Evolutionary conservation across 2,329 filamentous ascomycete genomes (phyloP).

Genomic region (Dactylellina leptospora): DNA sequence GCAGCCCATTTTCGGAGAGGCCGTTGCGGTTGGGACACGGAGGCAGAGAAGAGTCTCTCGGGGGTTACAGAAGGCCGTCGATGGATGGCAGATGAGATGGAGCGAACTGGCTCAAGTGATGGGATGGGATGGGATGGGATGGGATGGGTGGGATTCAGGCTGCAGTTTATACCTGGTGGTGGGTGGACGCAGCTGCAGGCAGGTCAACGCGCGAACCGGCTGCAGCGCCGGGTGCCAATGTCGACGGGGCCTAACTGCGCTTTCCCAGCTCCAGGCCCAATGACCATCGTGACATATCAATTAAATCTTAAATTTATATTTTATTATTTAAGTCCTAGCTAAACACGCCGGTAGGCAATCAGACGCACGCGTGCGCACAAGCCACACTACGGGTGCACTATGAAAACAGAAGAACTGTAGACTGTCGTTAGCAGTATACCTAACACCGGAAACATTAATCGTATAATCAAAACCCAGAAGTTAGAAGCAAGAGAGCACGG

Average conservation of each 20-base stretch:
- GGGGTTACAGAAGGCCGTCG: background rate
- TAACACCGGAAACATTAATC: background rate
- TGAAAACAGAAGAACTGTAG: background rate
- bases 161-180: constrained; percentile 7
- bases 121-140: constrained; percentile 3
- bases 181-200: constrained; percentile 8
- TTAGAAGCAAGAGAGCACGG: background rate
- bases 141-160: constrained; percentile 16
- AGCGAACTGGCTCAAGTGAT: background rate
- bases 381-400: background rate
- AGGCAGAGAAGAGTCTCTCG: background rate
- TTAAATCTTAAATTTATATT: too few relatives aligned
- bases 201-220: constrained; percentile 32
- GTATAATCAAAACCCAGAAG: background rate
- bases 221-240: too few relatives aligned
- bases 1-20: constrained; percentile 45
- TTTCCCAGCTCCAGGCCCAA: too few relatives aligned
- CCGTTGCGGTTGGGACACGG: background rate
- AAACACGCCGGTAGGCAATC: too few relatives aligned
- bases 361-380: too few relatives aligned
- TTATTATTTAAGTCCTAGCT: too few relatives aligned
- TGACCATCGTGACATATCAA: too few relatives aligned
- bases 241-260: too few relatives aligned
- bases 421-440: constrained; percentile 5
- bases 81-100: background rate